Evolutionary conservation across 169 alveolate species (phyloP), one percentile per base, ranked within the genome.

Genomic region (Plasmodium yoelii): DNA sequence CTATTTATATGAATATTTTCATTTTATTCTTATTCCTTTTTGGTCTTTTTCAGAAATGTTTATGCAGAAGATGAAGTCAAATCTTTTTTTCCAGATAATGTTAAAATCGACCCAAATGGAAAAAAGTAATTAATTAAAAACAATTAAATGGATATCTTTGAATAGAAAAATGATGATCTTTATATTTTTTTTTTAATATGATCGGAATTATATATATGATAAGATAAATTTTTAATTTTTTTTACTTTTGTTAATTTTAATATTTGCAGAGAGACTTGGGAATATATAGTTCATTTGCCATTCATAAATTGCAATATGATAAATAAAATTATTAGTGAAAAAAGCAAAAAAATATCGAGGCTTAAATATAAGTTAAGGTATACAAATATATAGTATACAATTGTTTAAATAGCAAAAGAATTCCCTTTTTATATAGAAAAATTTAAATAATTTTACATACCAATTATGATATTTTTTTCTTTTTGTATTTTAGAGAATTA

Each of bases 21-120:
- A 8, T 56, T 56, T 24, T 68, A 6, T 68, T 2, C 15, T 15
- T 56, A 3, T 6, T n/a, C 19, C 28, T 44, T 22, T 49, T 71
- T 3, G 13, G 7, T 12, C 18, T 57, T 47, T 47, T 68, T 15
- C 65, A 77, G 88, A 51, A 82, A 82, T 39, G 69, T 82, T 47
- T 82, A 82, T 60, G 77, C 47, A 15, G 90, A 82, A 56, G 90
- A 82, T 26, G 90, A 82, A 72, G 90, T 82, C 19, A 82, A 82
- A 63, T 82, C 90, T 13, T 82, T 82, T 55, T 82, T 82, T 60
- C 90, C 90, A 0, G 90, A 82, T 19, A 82, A 68, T 26, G 90
- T 82, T 34, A 70, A 72, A 68, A 82, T 82, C 13, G 90, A 82
- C 56, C 90, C 90, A 1, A 82, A 82, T 67, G 90, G 90, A 68